Conservation (phyloP, 805 yeast genomes). For the Candida nemodendra region DNA sequence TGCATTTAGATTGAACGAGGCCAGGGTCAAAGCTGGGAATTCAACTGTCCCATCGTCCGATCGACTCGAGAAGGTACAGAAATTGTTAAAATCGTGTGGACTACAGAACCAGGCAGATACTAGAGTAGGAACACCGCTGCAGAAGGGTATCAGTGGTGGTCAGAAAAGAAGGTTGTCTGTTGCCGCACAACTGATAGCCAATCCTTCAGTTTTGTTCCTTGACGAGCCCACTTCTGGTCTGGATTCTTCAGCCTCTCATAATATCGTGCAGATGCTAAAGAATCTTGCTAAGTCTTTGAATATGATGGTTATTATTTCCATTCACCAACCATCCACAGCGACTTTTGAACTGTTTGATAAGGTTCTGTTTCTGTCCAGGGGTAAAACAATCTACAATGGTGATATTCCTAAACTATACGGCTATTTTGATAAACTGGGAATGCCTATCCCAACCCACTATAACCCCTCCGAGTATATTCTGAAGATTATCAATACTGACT, state of each 20-base stretch:
- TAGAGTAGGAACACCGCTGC: not conserved
- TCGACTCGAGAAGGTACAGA: not conserved
- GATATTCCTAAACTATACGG: not conserved
- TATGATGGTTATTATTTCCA: not conserved
- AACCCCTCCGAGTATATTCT: slow-evolving; percentile 7
- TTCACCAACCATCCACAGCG: not conserved
- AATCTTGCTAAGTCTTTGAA: not conserved
- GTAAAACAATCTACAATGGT: slow-evolving; percentile 1
- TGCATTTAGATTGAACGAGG: not conserved
- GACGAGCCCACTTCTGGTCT: slow-evolving; percentile 89
- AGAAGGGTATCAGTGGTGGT: slow-evolving; percentile 73
- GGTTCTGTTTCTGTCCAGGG: slow-evolving; percentile 1
- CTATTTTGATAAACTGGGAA: slow-evolving; percentile 17
- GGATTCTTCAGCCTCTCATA: slow-evolving; percentile 35
- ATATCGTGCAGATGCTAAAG: not conserved
- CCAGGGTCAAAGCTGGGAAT: not conserved
- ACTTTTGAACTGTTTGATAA: slow-evolving; percentile 14
- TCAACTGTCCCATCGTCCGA: not conserved
- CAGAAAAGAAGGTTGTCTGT: slow-evolving; percentile 74
- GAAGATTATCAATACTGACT: slow-evolving; percentile 3
- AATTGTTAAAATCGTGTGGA: not conserved
- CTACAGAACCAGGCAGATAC: not conserved
- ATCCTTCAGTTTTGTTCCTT: slow-evolving; percentile 70
- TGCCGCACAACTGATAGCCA: slow-evolving; percentile 73
- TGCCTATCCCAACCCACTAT: slow-evolving; percentile 5